phyloP scores from a whole-genome alignment of 495 filamentous ascomycete species.

The Daldinia grandis region DNA sequence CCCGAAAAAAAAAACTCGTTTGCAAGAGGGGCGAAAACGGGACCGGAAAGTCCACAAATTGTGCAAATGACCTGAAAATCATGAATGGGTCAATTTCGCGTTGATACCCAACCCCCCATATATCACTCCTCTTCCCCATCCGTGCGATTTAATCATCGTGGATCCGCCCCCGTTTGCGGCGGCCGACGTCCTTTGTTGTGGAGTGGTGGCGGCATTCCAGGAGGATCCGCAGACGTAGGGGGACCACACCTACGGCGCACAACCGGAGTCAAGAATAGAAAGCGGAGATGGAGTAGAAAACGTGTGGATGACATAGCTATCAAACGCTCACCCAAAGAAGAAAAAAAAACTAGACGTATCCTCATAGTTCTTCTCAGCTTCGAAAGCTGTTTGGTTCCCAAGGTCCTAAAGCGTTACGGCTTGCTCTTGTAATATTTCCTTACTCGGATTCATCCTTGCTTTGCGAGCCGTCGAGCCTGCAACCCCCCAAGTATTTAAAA shows the following conservation, averaged over 20 bases:
- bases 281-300: background rate
- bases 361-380: background rate
- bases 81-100: background rate
- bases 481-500: background rate
- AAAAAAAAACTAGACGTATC: background rate
- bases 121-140: background rate
- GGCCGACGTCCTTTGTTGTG: slow-evolving; percentile 21
- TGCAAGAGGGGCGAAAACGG: background rate
- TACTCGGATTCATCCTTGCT: background rate
- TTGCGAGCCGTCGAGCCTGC: background rate
- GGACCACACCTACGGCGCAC: background rate
- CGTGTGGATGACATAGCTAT: background rate
- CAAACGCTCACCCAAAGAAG: background rate
- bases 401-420: background rate
- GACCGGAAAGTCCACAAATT: background rate
- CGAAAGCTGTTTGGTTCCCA: background rate
- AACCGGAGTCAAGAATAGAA: slow-evolving; percentile 8
- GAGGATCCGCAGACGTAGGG: slow-evolving; percentile 1
- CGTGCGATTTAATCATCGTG: slow-evolving; percentile 3
- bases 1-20: background rate
- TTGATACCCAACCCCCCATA: slow-evolving; percentile 6
- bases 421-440: background rate
- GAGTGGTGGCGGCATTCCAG: slow-evolving; percentile 22
- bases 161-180: slow-evolving; percentile 21
- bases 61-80: slow-evolving; percentile 3